Conservation (phyloP, 2,329 filamentous ascomycete genomes). For the Sclerotinia minor region DNA sequence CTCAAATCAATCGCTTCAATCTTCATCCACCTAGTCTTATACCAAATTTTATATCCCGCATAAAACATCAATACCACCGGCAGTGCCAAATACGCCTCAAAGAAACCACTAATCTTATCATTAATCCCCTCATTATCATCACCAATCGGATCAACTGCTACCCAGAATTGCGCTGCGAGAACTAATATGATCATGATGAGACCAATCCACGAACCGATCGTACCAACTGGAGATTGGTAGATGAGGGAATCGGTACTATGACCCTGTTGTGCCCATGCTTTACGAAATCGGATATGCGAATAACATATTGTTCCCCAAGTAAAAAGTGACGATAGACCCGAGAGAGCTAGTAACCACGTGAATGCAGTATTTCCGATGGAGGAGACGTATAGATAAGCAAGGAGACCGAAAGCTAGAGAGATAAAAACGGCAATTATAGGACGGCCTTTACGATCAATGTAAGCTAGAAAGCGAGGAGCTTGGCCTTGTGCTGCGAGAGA, state of each 20-base stretch:
- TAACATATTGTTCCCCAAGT: conserved; percentile 84
- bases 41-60: conserved; percentile 74
- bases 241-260: conserved; percentile 62
- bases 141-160: conserved; percentile 72
- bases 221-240: conserved; percentile 60
- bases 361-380: conserved; percentile 59
- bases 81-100: conserved; percentile 68
- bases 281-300: conserved; percentile 86
- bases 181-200: conserved; percentile 53
- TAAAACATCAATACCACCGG: conserved; percentile 70
- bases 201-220: conserved; percentile 62
- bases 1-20: conserved; percentile 78
- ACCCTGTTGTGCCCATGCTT: conserved; percentile 67
- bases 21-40: conserved; percentile 66
- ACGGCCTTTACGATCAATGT: conserved; percentile 79
- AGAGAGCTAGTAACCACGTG: conserved; percentile 76
- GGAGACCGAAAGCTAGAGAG: conserved; percentile 65
- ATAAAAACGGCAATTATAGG: conserved; percentile 71
- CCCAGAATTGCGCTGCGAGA: conserved; percentile 64
- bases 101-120: conserved; percentile 64
- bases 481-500: conserved; percentile 87
- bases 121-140: conserved; percentile 43
- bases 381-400: conserved; percentile 74
- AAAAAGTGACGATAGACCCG: conserved; percentile 71
- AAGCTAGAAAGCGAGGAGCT: conserved; percentile 73